Conservation (phyloP, 768 basidiomycete genomes). For the Pleurotus cornucopiae region DNA sequence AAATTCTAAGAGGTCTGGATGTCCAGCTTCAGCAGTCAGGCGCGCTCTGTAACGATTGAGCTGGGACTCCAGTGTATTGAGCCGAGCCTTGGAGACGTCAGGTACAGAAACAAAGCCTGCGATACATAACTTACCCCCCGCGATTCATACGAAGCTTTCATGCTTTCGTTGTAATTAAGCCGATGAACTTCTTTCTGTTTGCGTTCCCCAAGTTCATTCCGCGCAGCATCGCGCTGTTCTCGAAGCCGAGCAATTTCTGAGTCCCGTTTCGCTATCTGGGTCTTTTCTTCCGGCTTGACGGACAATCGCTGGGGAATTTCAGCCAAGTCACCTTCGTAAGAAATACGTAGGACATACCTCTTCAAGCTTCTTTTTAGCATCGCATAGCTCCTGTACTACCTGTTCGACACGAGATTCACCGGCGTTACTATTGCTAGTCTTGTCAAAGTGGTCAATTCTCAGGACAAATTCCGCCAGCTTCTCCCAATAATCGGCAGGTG, state of each 20-base stretch:
- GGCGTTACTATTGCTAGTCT: neutral
- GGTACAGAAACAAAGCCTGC: constrained; percentile 1
- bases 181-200: constrained; percentile 61
- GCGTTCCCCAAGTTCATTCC: constrained; percentile 64
- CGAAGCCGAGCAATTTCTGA: constrained; percentile 64
- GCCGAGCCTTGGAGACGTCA: constrained; percentile 54
- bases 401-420: constrained; percentile 7
- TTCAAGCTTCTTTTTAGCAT: constrained; percentile 38
- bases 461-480: neutral
- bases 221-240: constrained; percentile 64
- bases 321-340: constrained; percentile 12
- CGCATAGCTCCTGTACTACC: constrained; percentile 13
- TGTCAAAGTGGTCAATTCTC: neutral
- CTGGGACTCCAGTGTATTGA: constrained; percentile 68
- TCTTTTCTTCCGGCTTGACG: constrained; percentile 59
- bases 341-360: constrained; percentile 30
- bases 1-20: constrained; percentile 70
- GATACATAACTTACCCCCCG: constrained; percentile 39
- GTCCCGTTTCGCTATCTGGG: constrained; percentile 59
- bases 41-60: constrained; percentile 66
- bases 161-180: constrained; percentile 55
- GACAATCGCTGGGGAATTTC: constrained; percentile 1
- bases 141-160: constrained; percentile 59
- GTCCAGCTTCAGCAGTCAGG: constrained; percentile 69
- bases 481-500: neutral